These are phyloP conservation scores for Alternaria brassicicola DNA, from an alignment of 2,329 filamentous ascomycete genomes.

Conservation along the genomic window DNA sequence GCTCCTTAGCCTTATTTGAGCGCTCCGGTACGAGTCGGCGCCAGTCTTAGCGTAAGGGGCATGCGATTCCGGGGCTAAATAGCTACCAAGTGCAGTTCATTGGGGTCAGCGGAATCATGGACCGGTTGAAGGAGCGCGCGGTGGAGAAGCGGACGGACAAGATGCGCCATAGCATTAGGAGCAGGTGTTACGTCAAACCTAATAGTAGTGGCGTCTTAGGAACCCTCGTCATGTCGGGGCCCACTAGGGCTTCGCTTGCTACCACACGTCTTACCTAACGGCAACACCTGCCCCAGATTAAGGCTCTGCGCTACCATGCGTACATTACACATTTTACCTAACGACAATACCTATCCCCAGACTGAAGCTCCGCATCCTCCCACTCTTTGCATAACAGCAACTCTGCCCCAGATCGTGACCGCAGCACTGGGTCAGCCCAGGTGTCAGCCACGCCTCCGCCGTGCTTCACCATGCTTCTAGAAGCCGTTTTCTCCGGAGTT, in stretches of 20 bases:
- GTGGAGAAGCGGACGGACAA: constrained; percentile 59
- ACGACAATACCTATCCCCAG: constrained; percentile 4
- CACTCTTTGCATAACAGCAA: constrained; percentile 9
- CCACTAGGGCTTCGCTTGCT: neutral
- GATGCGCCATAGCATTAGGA: constrained; percentile 61
- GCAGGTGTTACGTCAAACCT: constrained; percentile 47
- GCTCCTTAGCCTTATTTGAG: neutral
- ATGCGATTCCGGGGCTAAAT: neutral
- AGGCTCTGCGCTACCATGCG: constrained; percentile 2
- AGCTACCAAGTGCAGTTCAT: constrained; percentile 48
- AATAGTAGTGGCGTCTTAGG: neutral
- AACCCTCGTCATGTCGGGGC: neutral
- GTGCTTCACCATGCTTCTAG: constrained; percentile 2
- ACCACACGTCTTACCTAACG: constrained; percentile 10
- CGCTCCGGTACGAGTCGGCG: neutral
- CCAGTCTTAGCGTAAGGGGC: neutral
- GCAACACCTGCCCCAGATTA: constrained; percentile 6
- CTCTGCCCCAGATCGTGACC: constrained; percentile 10
- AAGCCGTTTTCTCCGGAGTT: neutral
- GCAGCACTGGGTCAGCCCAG: constrained; percentile 7
- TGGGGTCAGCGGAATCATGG: constrained; percentile 56
- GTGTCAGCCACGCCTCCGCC: neutral
- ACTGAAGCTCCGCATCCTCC: constrained; percentile 2
- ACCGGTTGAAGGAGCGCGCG: constrained; percentile 54
- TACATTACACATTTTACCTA: constrained; percentile 7